Evolutionary conservation across 352 stramenopile genomes (phyloP), one percentile per base, ranked within the genome.

Genomic region (Phytopythium chamaehyphon): DNA sequence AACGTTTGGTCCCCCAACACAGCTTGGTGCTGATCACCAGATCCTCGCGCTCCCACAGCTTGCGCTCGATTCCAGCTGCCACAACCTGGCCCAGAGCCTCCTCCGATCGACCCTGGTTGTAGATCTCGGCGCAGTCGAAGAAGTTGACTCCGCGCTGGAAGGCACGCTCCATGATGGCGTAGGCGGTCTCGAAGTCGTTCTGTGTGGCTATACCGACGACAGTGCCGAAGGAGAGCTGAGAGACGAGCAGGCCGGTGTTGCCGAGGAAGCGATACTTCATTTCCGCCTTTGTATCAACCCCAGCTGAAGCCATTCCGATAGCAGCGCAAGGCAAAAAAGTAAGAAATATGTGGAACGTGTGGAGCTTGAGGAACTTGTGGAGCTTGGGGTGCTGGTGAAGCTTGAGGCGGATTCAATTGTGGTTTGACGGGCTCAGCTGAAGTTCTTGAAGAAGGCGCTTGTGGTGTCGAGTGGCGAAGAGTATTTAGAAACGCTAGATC

Each of bases 21-120:
- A 90, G 74, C 51, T 90, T 90, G 42, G 79, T 86, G 36, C 64
- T 74, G 33, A 89, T 45, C 11, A 88, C 66, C 23, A 89, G 55
- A 18, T 90, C 66, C 36, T 86, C 70, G 37, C 73, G 59, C 23
- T 46, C 57, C 64, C 63, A 79, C 24, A 73, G 45, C 15, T 59
- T 65, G 16, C 58, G 49, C 46, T 82, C 57, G 22, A 86, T 58
- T 35, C 71, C 69, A 5, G 28, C 28, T 33, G 51, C 61, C 35
- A 69, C 62, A 40, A 88, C 66, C 15, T 73, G 51, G 26, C 75
- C 77, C 62, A 83, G 79, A 45, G 73, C 75, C 19, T 61, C 58
- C 49, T 80, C 71, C 11, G 68, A 67, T 40, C 73, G 62, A 36
- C 74, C 74, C 6, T 61, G 59, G 18, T 55, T 52, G 38, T 87